Conservation (phyloP, 2,329 filamentous ascomycete species). For the Pseudogymnoascus sp. region DNA sequence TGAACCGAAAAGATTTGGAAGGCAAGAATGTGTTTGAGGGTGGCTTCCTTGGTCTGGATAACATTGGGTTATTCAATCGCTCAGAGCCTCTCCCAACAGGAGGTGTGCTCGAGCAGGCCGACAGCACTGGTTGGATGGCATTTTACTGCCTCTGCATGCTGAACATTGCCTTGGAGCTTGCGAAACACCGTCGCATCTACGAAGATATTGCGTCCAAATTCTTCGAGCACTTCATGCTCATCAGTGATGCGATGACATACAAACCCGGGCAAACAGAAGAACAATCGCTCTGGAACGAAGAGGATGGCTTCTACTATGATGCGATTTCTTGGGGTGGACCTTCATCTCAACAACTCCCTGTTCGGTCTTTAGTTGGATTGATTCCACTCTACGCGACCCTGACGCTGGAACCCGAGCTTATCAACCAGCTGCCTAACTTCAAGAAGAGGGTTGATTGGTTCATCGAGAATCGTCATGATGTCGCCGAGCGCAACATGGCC, state of each 20-base stretch:
- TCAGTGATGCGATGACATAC: conserved; percentile 94
- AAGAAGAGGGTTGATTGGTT: conserved; percentile 94
- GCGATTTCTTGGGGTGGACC: conserved; percentile 94
- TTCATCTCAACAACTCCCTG: conserved; percentile 85
- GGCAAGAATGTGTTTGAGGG: conserved; percentile 98
- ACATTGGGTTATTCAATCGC: conserved; percentile 94
- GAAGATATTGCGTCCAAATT: conserved; percentile 98
- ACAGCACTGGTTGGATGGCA: conserved; percentile 98
- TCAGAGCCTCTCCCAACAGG: conserved; percentile 92
- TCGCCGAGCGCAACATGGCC: conserved; percentile 89
- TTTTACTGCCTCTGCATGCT: conserved; percentile 96
- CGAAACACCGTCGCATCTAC: conserved; percentile 89
- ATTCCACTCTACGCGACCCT: conserved; percentile 90
- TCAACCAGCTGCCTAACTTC: conserved; percentile 86
- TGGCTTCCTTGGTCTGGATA: conserved; percentile 90
- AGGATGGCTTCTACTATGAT: conserved; percentile 97
- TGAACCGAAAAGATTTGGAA: conserved; percentile 88
- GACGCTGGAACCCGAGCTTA: conserved; percentile 86
- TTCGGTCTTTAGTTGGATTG: conserved; percentile 83
- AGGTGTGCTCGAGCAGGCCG: conserved; percentile 87
- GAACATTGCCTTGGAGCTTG: conserved; percentile 90
- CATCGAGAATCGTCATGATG: conserved; percentile 74
- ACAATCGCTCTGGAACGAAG: conserved; percentile 88
- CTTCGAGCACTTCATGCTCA: conserved; percentile 97
- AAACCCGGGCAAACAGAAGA: conserved; percentile 62